A percentile compares a stretch with the other conserved stretches of the same genome.
phyloP scores from a whole-genome alignment of 2,329 filamentous ascomycete genomes.

The Chaetomium sp. region DNA sequence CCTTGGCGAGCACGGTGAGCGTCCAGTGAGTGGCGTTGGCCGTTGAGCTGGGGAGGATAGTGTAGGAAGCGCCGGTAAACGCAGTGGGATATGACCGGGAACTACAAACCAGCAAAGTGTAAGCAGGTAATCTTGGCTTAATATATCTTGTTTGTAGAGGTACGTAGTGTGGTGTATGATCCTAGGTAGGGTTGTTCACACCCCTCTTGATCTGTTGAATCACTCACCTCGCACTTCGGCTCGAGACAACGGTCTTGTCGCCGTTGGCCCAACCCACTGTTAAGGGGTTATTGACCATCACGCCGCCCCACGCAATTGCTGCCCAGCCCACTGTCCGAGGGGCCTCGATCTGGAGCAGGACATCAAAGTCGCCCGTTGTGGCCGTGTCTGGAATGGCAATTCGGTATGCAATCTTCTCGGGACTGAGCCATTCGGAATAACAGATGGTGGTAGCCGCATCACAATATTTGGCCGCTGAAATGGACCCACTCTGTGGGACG shows the following conservation, averaged over 20 bases:
- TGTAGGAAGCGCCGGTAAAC: conserved; percentile 42
- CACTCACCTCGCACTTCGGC: conserved; percentile 43
- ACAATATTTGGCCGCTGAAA: conserved; percentile 36
- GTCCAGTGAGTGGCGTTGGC: conserved; percentile 48
- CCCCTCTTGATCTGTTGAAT: neutral
- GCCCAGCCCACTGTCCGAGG: conserved; percentile 47
- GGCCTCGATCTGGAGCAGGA: conserved; percentile 44
- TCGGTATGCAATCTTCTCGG: conserved; percentile 36
- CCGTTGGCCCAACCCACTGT: conserved; percentile 46
- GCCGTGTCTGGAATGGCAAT: conserved; percentile 40
- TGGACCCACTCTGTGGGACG: conserved; percentile 25
- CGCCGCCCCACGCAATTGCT: conserved; percentile 46
- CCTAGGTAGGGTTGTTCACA: neutral
- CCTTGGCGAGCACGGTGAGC: conserved; percentile 44
- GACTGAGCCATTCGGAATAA: conserved; percentile 38
- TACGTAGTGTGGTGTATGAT: neutral
- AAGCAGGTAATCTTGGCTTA: neutral
- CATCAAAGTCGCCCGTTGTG: conserved; percentile 40
- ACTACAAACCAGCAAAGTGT: conserved; percentile 15
- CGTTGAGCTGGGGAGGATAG: conserved; percentile 40
- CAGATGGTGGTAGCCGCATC: conserved; percentile 37
- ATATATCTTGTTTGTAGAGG: neutral
- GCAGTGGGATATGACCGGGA: conserved; percentile 40
- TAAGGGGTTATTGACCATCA: conserved; percentile 47
- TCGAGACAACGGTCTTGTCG: conserved; percentile 42